Base-by-base conservation (phyloP, 1,284 basidiomycete species). In the Ustilago trichophora region DNA sequence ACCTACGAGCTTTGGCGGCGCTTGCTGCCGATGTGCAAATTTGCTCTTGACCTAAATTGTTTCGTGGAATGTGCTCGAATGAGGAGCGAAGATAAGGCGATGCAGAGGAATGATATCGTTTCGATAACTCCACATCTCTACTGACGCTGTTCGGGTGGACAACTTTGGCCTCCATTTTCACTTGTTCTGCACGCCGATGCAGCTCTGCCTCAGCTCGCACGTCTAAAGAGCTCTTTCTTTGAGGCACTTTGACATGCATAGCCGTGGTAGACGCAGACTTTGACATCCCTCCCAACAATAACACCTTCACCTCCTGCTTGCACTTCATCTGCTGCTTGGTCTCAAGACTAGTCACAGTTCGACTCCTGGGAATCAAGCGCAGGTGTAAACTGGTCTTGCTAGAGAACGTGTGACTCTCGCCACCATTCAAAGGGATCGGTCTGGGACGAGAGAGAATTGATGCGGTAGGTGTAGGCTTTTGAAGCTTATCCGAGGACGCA, bases 221-320 rank as follows among this genome's bases (percentile, higher is more conserved):
- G 26, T 66, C 55, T 16, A 66, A 35, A 22, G 55, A 59, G 31
- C 51, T 59, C 15, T 66, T 66, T 8, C 63, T 18, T 19, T 46
- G 47, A 9, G 63, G 63, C 0, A 66, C 54, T n/a, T 60, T 47
- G 24, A 53, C 21, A 3, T 21, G 22, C 16, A 40, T 24, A 6
- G 44, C 24, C 9, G 36, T 47, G 13, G 56, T 59, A 15, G 57
- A 59, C 5, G 15, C 25, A 2, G 50, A 54, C 25, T 53, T 60
- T 15, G 40, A 35, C 47, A 57, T 22, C 41, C 13, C 42, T 13
- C 38, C 25, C 26, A n/a, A n/a, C n/a, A n/a, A n/a, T n/a, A n/a
- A n/a, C n/a, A 7, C 21, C 15, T 16, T 24, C 16, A 25, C 4
- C 40, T 19, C 18, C 24, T 27, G 27, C 13, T 29, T 7, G 13